Evolutionary conservation across 1,284 basidiomycete species (phyloP).

Genomic region (Sporisorium exsertum): DNA sequence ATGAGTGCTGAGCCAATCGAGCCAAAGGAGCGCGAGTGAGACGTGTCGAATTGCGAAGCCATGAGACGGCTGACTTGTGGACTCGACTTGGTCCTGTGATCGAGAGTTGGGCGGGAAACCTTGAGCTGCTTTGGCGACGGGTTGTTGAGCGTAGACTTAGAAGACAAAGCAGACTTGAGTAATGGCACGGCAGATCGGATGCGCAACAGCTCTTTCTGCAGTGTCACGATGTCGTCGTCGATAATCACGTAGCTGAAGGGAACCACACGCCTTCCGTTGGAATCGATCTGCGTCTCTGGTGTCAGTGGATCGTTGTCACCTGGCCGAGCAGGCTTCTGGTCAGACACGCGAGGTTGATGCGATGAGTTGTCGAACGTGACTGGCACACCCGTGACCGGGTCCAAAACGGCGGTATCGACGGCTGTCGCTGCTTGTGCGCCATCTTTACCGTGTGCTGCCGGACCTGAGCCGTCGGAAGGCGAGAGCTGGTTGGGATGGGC

Average conservation of each 20-base stretch:
- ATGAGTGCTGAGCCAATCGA: constrained; percentile 19
- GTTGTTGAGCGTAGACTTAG: constrained; percentile 10
- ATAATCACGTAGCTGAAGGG: constrained; percentile 61
- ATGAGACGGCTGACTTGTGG: constrained; percentile 47
- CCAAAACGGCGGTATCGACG: constrained; percentile 50
- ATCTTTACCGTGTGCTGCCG: not conserved
- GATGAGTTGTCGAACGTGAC: constrained; percentile 41
- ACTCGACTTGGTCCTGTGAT: constrained; percentile 51
- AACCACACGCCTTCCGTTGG: constrained; percentile 20
- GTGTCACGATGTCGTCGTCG: constrained; percentile 58
- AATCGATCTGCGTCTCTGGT: constrained; percentile 15
- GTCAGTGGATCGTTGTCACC: not conserved
- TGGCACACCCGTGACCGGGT: constrained; percentile 58
- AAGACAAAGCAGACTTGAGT: constrained; percentile 46
- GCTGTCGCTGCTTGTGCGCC: not conserved
- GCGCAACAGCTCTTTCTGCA: constrained; percentile 56
- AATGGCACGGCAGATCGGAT: constrained; percentile 56
- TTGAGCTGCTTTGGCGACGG: not conserved
- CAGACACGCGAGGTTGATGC: not conserved
- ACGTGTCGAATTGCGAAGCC: constrained; percentile 19
- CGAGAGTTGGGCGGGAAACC: constrained; percentile 23
- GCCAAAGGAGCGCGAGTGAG: constrained; percentile 27
- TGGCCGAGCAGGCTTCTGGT: not conserved
- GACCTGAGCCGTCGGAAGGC: not conserved
- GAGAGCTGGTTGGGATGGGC: constrained; percentile 9